These are phyloP conservation scores for Parathielavia hyrcaniae DNA, from an alignment of 495 filamentous ascomycete genomes.

Conservation along the genomic window DNA sequence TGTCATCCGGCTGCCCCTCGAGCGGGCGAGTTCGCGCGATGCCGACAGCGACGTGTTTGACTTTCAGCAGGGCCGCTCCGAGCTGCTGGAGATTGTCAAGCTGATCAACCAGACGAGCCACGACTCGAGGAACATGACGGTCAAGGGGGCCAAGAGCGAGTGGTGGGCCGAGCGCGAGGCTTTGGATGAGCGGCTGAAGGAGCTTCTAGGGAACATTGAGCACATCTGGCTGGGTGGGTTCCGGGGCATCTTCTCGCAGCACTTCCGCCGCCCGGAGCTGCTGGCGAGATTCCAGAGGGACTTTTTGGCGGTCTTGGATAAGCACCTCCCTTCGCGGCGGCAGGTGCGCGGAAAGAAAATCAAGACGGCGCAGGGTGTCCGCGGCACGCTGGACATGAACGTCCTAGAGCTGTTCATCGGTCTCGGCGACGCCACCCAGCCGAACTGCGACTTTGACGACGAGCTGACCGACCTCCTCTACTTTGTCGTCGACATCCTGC, in stretches of 20 bases:
- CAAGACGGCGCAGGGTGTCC: conserved; percentile 30
- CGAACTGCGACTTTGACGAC: conserved; percentile 70
- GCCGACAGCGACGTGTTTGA: conserved; percentile 74
- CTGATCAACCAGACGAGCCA: conserved; percentile 76
- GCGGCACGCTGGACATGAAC: conserved; percentile 62
- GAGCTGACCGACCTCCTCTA: conserved; percentile 82
- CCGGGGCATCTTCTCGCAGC: conserved; percentile 77
- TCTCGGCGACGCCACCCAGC: conserved; percentile 62
- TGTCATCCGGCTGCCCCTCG: conserved; percentile 75
- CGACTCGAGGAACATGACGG: conserved; percentile 38
- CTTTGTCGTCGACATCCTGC: conserved; percentile 91
- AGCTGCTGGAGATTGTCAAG: conserved; percentile 75
- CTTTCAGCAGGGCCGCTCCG: conserved; percentile 67
- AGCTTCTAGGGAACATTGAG: conserved; percentile 78
- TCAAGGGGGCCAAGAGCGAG: conserved; percentile 58
- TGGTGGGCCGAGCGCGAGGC: conserved; percentile 87
- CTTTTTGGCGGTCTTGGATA: conserved; percentile 78
- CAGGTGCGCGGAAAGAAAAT: conserved; percentile 44
- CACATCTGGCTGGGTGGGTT: conserved; percentile 94
- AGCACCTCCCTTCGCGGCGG: conserved; percentile 82
- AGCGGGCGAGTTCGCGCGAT: conserved; percentile 72
- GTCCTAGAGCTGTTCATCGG: conserved; percentile 85
- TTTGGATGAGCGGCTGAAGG: conserved; percentile 69
- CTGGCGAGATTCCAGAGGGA: conserved; percentile 65
- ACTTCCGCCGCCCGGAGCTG: conserved; percentile 51